Evolutionary conservation across 2,329 filamentous ascomycete species (phyloP), one percentile per base, ranked within the genome.

Genomic region (Lithohypha guttulata): DNA sequence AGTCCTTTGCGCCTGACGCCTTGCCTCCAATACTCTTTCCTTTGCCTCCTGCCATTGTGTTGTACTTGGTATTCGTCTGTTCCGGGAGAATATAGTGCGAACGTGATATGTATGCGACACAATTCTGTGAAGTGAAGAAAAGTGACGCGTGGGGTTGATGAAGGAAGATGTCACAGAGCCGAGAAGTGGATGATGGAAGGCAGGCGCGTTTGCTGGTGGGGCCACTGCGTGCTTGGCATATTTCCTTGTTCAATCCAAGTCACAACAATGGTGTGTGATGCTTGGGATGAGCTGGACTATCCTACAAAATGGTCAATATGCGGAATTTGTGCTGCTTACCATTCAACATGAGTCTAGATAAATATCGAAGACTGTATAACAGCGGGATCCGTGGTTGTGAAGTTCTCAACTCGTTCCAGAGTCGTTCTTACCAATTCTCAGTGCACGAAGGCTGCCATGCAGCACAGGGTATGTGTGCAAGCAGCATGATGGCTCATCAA

Each of bases 21-120:
- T 93, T 94, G 59, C 87, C 87, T 56, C 87, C 86, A 53, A 81
- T 76, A 49, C 79, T 84, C 72, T 86, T 93, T 74, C 87, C 87
- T 75, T 95, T 95, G 69, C 86, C 86, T 60, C 87, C 87, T 59
- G 86, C 70, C 77, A 81, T 81, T 55, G 59, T 61, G 32, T 35
- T 42, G 27, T 41, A 25, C 21, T 17, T 26, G 41, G 36, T 29
- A 15, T 34, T 34, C 14, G 17, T 14, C 34, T 5, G 15, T 32
- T n/a, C n/a, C n/a, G n/a, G n/a, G n/a, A n/a, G n/a, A n/a, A n/a
- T n/a, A n/a, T n/a, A n/a, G n/a, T n/a, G 20, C 28, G 22, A 20
- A 27, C 18, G 29, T 29, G 34, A 26, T 38, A 9, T 34, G 29
- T 23, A 45, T 35, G 39, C 37, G 42, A 45, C 41, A 23, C 20